phyloP scores from a whole-genome alignment of 352 stramenopile genomes.

The Pythium periplocum region DNA sequence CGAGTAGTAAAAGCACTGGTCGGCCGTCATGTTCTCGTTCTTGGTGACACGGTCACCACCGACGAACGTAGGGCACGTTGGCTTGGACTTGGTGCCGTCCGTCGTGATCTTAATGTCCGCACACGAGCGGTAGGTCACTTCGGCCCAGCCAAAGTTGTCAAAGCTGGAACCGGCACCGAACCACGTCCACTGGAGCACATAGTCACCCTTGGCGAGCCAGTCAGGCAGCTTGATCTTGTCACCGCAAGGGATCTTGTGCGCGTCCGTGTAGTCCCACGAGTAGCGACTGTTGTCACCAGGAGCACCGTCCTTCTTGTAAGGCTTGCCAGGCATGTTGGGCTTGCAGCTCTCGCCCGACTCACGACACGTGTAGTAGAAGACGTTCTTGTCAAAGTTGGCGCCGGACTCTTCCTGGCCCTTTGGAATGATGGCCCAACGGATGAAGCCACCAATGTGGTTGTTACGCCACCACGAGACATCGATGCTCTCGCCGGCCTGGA shows the following conservation, averaged over 20 bases:
- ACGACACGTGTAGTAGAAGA: conserved; percentile 25
- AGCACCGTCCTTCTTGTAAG: conserved; percentile 1
- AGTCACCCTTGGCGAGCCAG: conserved; percentile 11
- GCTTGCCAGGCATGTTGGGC: background rate
- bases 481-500: conserved; percentile 13
- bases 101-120: conserved; percentile 15
- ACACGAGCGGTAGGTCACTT: conserved; percentile 10
- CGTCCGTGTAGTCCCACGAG: background rate
- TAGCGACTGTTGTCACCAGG: background rate
- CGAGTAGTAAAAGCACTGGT: conserved; percentile 18
- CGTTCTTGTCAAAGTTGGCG: conserved; percentile 18
- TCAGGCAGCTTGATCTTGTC: conserved; percentile 18
- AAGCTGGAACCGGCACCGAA: conserved; percentile 10
- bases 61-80: conserved; percentile 14
- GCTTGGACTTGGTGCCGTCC: background rate
- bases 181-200: conserved; percentile 19
- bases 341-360: conserved; percentile 17
- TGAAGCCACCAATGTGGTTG: conserved; percentile 28
- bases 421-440: conserved; percentile 20
- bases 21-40: conserved; percentile 5
- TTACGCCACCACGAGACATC: conserved; percentile 25
- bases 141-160: conserved; percentile 11
- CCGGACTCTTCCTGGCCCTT: conserved; percentile 11
- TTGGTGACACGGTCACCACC: conserved; percentile 14
- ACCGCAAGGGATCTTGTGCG: conserved; percentile 8